phyloP scores from a whole-genome alignment of 129 eudicot species.

The Heracleum sosnowskyi region DNA sequence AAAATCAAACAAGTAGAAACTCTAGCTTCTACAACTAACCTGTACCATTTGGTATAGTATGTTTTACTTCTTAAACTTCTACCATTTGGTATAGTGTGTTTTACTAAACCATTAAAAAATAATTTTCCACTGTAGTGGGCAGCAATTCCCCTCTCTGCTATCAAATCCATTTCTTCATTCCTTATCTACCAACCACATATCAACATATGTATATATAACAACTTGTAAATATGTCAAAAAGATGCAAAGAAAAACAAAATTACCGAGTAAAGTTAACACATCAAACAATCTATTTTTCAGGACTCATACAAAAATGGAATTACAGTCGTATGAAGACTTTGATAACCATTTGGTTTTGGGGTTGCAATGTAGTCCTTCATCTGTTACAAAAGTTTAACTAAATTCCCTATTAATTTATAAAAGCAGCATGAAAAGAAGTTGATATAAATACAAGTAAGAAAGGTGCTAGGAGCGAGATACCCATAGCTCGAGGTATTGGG shows the following conservation, averaged over 20 bases:
- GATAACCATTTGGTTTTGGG: constrained; percentile 96
- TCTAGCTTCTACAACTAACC: constrained; percentile 2
- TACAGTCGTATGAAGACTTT: constrained; percentile 92
- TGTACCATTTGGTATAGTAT: no score
- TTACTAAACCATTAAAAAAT: constrained; percentile 59
- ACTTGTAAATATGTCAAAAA: background rate
- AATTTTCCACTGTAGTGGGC: constrained; percentile 90
- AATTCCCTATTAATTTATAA: constrained; percentile 2
- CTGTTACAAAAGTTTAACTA: constrained; percentile 34
- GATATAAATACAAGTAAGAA: background rate
- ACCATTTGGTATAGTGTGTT: constrained; percentile 47
- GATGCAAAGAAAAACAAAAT: background rate
- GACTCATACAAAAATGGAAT: constrained; percentile 86
- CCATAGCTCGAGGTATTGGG: constrained; percentile 83
- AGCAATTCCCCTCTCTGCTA: constrained; percentile 97
- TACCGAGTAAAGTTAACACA: background rate
- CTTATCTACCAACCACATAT: constrained; percentile 54
- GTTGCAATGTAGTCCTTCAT: constrained; percentile 99
- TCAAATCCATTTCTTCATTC: constrained; percentile 96
- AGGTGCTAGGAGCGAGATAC: constrained; percentile 23
- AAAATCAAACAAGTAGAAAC: background rate
- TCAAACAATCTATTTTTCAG: background rate
- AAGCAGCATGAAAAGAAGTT: background rate
- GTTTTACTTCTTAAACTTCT: constrained; percentile 58
- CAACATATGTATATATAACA: background rate